Evolutionary conservation across 345 rosid species (phyloP), one percentile per base, ranked within the genome.

Genomic region (Bruguiera sexangula): DNA sequence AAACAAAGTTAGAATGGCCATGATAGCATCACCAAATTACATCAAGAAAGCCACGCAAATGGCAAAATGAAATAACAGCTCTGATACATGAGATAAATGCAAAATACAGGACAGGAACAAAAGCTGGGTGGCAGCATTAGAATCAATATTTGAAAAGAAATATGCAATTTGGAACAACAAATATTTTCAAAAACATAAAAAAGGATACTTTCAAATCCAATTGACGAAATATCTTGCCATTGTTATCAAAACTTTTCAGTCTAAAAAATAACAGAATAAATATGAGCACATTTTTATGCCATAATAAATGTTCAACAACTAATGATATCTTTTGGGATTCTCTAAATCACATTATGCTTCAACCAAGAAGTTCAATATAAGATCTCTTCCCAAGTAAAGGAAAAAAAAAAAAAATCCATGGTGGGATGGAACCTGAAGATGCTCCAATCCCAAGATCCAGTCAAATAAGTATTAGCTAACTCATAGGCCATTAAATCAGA

Each of bases 1-100:
- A 18, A 70, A 67, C 64, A 65, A 65, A 31, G 16, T 57, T 18
- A 19, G 50, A 43, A 43, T 4, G 50, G 16, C 50, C 50, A 43
- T 13, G 16, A 3, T 6, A n/a, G 30, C n/a, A 27, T 54, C 24
- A 24, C 16, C 1, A 3, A 43, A 9, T n/a, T 39, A 46, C 20
- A 51, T 13, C 52, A 34, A 19, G 20, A 27, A 59, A n/a, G 18
- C 29, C 7, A 16, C 19, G 18, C 55, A 53, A n/a, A 53, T 24
- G 19, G 34, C 21, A 29, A 51, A 36, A 9, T 13, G 6, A 65
- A 50, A 0, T 10, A 50, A 65, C 19, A 65, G 29, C 5, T 29
- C 13, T 2, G 5, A 29, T 29, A 16, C 7, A 9, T 9, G 1
- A 10, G 24, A 65, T 3, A 16, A 64, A 16, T 19, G 3, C 24